Evolutionary conservation across 108 stramenopile species (phyloP).

Genomic region (Nannochloropsis salina): DNA sequence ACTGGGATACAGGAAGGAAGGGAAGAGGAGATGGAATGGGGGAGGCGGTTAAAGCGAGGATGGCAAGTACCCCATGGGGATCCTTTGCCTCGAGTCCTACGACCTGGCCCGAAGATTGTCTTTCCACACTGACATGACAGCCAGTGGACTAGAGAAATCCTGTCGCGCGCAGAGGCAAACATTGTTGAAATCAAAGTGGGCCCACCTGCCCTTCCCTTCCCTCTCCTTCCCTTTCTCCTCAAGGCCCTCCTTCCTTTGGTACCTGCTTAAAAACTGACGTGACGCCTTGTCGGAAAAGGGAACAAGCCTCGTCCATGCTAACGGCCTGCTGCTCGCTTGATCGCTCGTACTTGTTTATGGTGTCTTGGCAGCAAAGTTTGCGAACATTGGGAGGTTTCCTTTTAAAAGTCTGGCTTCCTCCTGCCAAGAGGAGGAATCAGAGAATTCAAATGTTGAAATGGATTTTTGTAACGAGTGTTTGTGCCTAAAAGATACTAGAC

Average conservation of each 20-base stretch:
- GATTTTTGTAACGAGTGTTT: background rate
- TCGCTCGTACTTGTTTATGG: background rate
- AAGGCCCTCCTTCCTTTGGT: background rate
- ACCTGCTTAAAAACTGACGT: conserved; percentile 16
- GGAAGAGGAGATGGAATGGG: background rate
- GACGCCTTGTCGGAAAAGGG: background rate
- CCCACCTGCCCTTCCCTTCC: too few species aligned
- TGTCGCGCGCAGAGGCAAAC: too few species aligned
- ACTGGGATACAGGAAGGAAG: background rate
- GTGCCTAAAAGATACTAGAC: background rate
- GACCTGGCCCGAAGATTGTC: too few species aligned
- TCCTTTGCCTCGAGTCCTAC: too few species aligned
- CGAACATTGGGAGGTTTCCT: background rate
- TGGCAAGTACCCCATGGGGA: too few species aligned
- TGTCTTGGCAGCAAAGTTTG: background rate
- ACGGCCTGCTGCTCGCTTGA: background rate
- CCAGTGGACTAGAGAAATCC: too few species aligned
- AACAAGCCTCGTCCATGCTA: background rate
- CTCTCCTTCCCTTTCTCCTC: background rate
- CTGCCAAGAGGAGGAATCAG: background rate
- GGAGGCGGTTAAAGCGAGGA: background rate
- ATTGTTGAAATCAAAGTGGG: too few species aligned
- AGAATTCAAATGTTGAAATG: background rate
- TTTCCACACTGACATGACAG: too few species aligned
- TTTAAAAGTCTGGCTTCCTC: background rate